Percentiles rank a stretch among this genome's conserved stretches.
These are phyloP conservation scores for Clitopilus hobsonii DNA, from an alignment of 768 basidiomycete species.

Conservation along the genomic window DNA sequence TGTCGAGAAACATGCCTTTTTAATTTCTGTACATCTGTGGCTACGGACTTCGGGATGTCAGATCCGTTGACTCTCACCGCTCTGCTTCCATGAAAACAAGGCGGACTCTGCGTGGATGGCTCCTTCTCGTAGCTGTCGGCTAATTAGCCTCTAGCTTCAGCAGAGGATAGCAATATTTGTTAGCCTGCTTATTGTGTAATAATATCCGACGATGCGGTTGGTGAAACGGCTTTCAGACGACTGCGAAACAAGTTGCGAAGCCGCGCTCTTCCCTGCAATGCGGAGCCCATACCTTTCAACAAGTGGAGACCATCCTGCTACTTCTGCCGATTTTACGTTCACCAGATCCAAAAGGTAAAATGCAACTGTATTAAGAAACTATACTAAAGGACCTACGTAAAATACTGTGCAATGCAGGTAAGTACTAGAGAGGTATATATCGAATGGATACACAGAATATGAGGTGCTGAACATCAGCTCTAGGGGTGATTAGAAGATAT, in stretches of 20 bases:
- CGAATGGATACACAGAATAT: slow-evolving; percentile 16
- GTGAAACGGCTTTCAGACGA: neutral
- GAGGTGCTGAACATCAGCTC: slow-evolving; percentile 16
- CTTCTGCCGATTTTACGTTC: neutral
- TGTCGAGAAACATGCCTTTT: neutral
- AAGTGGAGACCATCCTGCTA: neutral
- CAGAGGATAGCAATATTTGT: too few species aligned
- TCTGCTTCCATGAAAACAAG: neutral
- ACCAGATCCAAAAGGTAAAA: neutral
- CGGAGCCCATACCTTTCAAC: neutral
- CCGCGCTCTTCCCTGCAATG: neutral
- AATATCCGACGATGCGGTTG: neutral
- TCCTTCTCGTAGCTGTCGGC: too few species aligned
- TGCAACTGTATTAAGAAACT: neutral
- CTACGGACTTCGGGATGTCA: neutral
- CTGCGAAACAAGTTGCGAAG: neutral
- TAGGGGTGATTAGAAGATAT: slow-evolving; percentile 15
- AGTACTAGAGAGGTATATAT: slow-evolving; percentile 9
- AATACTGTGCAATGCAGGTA: slow-evolving; percentile 8
- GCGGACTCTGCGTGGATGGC: neutral
- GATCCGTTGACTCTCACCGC: neutral
- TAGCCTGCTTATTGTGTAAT: too few species aligned
- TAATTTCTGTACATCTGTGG: neutral
- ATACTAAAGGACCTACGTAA: slow-evolving; percentile 7
- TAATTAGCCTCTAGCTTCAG: too few species aligned